Evolutionary conservation across 2,329 filamentous ascomycete genomes (phyloP).

Genomic region (Venturia oleaginea): DNA sequence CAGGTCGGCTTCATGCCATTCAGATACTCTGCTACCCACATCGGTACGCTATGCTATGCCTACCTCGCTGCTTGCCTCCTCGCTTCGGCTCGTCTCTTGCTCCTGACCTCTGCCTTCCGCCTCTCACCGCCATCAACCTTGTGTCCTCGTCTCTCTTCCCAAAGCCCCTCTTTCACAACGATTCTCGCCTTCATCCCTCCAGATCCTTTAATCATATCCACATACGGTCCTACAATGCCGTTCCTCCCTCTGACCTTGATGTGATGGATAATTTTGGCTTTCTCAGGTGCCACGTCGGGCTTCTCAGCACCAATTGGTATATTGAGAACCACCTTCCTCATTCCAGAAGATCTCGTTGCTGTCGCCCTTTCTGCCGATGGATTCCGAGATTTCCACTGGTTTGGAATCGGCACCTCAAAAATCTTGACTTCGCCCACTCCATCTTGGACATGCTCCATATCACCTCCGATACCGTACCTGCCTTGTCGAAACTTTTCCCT

Average conservation of each 20-base stretch:
- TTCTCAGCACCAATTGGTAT: slow-evolving; percentile 39
- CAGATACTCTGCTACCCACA: not conserved
- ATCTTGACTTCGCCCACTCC: slow-evolving; percentile 40
- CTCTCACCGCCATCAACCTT: slow-evolving; percentile 98
- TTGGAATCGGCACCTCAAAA: slow-evolving; percentile 43
- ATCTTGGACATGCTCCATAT: slow-evolving; percentile 15
- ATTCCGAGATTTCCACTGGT: slow-evolving; percentile 19
- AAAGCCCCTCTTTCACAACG: slow-evolving; percentile 74
- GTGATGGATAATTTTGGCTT: slow-evolving; percentile 48
- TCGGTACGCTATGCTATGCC: too few species aligned
- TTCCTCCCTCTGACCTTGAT: slow-evolving; percentile 60
- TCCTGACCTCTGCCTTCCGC: slow-evolving; percentile 72
- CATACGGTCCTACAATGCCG: slow-evolving; percentile 66
- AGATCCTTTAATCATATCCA: slow-evolving; percentile 29
- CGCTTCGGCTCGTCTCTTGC: slow-evolving; percentile 74
- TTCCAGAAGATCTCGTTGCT: slow-evolving; percentile 45
- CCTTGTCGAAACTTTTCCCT: slow-evolving; percentile 16
- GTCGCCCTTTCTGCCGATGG: slow-evolving; percentile 33
- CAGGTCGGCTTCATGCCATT: not conserved
- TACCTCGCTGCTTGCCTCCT: slow-evolving; percentile 40
- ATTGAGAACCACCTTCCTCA: slow-evolving; percentile 52
- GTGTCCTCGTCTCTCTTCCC: slow-evolving; percentile 76
- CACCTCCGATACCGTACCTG: slow-evolving; percentile 16
- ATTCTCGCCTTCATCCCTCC: slow-evolving; percentile 55
- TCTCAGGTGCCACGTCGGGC: slow-evolving; percentile 47